Evolutionary conservation across 345 rosid species (phyloP), one percentile per base, ranked within the genome.

Genomic region (Viola odorata): DNA sequence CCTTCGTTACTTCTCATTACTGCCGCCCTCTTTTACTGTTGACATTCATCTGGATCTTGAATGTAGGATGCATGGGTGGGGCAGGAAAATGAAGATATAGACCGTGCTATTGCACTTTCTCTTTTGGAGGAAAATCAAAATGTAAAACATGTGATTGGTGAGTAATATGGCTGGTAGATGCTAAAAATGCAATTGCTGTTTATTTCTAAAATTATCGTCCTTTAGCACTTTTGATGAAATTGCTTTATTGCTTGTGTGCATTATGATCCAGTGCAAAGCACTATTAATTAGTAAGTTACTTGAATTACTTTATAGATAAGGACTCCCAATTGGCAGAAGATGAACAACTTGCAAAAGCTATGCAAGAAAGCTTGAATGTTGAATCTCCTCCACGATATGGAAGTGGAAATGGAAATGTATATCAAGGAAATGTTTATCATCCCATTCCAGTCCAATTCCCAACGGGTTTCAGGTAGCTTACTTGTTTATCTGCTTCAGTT

Each of bases 331-430:
- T 83, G 68, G 84, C 83, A 67, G 99, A 90, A 72, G 97, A 94
- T 76, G 99, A 90, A 68, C 91, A 75, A 60, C 92, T 94, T 74
- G 99, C 97, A 37, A 81, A 85, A 79, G 99, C 97, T 23, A 5
- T 86, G 66, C 92, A 90, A 78, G 96, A 90, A 67, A 94, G 97
- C 75, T 75, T 90, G 79, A 79, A 58, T 23, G 69, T 81, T 53
- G 88, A 82, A 66, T 72, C 87, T 73, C 79, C 95, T 55, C 81
- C 86, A 51, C 63, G 45, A 40, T 53, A 50, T 67, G 83, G 76
- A 60, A 66, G 70, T 74, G 80, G 76, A 55, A 80, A 55, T 50
- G 67, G 70, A 56, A 66, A 61, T 62, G 60, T 60, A 45, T 66
- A 66, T 66, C 71, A 62, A 66, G 71, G 71, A 45, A 66, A 52